Base-by-base conservation (phyloP, 352 stramenopile species). In the Phytopythium montanum region DNA sequence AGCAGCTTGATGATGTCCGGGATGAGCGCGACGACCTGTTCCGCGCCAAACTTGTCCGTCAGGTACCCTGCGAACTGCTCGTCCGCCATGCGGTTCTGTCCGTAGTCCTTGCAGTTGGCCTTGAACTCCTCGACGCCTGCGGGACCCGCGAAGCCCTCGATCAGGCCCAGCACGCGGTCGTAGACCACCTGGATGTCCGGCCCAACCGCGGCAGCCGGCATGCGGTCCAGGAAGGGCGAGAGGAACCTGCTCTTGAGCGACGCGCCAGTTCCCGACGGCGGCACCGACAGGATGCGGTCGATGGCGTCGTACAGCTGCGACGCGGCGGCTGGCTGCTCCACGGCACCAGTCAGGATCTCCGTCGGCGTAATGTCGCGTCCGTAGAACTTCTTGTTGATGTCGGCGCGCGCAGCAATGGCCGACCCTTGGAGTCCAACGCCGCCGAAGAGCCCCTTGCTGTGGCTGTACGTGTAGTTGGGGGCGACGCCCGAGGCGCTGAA, bases 371-470 rank as follows among this genome's bases (percentile, higher is more conserved):
- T 91, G 33, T 95, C 82, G 12, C 81, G 76, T n/a, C 87, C 87
- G 59, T 96, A 96, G 55, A 96, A 96, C 58, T 90, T 90, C 67
- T 88, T 87, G 73, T 96, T 96, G 44, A 96, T 75, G 53, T 94
- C 85, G 19, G 71, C 62, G 18, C 85, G 81, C 21, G 83, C 82
- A 3, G 85, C 78, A 59, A 96, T 96, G 21, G 72, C 87, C 45
- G 85, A 92, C 12, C 85, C 87, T 59, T 96, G 85, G 23, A 96
- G 69, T 6, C 78, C 79, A 25, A 94, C 73, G 44, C 87, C 87
- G n/a, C 80, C 87, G 60, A 92, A 96, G 1, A 96, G 70, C 1
- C 87, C 87, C 65, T 94, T 94, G 70, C 81, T 92, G 65, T 94
- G 83, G 66, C 73, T 88, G 72, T 96, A 96, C 63, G 80, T 94